Evolutionary conservation across 352 stramenopile genomes (phyloP), one percentile per base, ranked within the genome.

Genomic region (Globisporangium radiosum): DNA sequence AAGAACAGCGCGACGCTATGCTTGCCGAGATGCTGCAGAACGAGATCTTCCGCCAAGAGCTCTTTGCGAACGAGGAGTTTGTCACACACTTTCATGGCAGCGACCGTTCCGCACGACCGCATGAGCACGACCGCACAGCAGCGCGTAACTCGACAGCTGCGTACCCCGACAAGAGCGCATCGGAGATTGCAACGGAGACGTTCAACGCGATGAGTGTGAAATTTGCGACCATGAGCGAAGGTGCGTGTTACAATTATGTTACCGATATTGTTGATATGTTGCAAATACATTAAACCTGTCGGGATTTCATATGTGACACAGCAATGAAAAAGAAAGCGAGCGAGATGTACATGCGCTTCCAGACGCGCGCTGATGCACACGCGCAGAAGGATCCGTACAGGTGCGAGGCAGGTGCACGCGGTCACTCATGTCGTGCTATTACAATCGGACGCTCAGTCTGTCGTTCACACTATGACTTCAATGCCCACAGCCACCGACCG

Each of bases 331-430:
- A 66, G 65, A 89, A 88, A 62, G 87, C 87, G 62, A 72, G 88
- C 50, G 75, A 91, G 17, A 87, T 90, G 78, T 94, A 92, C 65
- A 70, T 86, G 69, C 82, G 76, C 51, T 92, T 92, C 68, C 83
- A 92, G 69, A 87, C 81, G 52, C 73, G 81, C 19, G 75, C 72
- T 15, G 77, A 89, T 14, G 62, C 78, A 10, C 66, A 68, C 8
- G 58, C 68, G 0, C 68, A 72, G 60, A 70, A 69, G 60, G 81
- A 93, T 50, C 76, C 77, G 0, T 85, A 88, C 60, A 92, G 70
- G 81, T 90, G 57, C 54, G 62, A 36, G 7, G 5, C 11, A 25
- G 40, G 40, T 42, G 43, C 5, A 19, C 5, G 13, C n/a, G 14
- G 43, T 11, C 33, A 7, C 40, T 40, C 36, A 7, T 14, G 47